phyloP scores from a whole-genome alignment of 768 basidiomycete genomes.

The Boletus pseudopeckii region DNA sequence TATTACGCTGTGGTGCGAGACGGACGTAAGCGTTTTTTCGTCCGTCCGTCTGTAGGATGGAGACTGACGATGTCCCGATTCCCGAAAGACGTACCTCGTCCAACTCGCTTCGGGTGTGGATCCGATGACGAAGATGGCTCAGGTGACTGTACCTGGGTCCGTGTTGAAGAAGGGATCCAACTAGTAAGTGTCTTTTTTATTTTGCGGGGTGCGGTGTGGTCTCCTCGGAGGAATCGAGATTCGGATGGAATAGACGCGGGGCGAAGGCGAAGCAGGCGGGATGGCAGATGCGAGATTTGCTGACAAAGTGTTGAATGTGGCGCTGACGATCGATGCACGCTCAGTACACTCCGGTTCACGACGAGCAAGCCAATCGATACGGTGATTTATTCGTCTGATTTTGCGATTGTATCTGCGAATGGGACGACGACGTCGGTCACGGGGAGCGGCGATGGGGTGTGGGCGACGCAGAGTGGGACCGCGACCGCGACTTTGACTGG shows the following conservation, averaged over 20 bases:
- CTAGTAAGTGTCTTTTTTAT: slow-evolving; percentile 30
- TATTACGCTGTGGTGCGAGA: slow-evolving; percentile 45
- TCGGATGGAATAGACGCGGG: no score
- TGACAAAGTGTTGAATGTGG: not conserved
- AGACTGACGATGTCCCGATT: not conserved
- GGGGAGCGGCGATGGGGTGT: not conserved
- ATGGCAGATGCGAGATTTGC: slow-evolving; percentile 18
- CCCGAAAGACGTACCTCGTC: slow-evolving; percentile 34
- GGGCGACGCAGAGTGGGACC: slow-evolving; percentile 10
- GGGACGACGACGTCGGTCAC: no score
- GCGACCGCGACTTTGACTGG: not conserved
- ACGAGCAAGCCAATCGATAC: slow-evolving; percentile 20
- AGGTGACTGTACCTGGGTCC: slow-evolving; percentile 31
- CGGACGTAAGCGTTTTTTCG: slow-evolving; percentile 34
- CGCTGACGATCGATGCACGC: not conserved
- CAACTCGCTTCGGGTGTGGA: slow-evolving; percentile 45
- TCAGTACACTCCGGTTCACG: slow-evolving; percentile 34
- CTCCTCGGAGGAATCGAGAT: slow-evolving; percentile 23
- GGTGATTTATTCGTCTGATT: slow-evolving; percentile 51
- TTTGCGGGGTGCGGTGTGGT: not conserved
- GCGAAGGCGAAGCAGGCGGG: slow-evolving; percentile 5
- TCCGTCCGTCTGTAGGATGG: not conserved
- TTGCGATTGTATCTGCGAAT: slow-evolving; percentile 36
- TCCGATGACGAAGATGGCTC: slow-evolving; percentile 25
- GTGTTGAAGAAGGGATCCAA: slow-evolving; percentile 24